Evolutionary conservation across 1,139 yeast genomes (phyloP).

Genomic region (Yamadazyma oceani): DNA sequence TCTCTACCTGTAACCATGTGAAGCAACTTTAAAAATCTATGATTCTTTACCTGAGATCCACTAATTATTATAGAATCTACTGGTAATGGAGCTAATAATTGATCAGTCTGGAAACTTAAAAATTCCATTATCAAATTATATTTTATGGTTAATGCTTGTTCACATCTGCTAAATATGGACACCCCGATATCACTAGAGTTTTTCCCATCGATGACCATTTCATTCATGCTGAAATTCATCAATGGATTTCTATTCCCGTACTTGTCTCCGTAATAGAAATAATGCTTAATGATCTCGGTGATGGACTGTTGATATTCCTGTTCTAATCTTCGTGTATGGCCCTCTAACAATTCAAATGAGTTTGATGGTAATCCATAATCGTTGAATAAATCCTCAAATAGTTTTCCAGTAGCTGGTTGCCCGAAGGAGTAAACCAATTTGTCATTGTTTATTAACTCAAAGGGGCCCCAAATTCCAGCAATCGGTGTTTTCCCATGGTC

Average conservation of each 20-base stretch:
- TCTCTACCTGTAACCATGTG: conserved; percentile 22
- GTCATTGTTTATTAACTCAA: conserved; percentile 23
- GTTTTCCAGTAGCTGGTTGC: conserved; percentile 56
- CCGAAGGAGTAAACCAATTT: conserved; percentile 50
- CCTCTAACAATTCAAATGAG: conserved; percentile 35
- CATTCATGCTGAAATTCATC: conserved; percentile 49
- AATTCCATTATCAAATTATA: conserved; percentile 51
- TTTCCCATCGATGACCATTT: conserved; percentile 47
- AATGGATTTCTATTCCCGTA: conserved; percentile 58
- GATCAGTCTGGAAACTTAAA: conserved; percentile 48
- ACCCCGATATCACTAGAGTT: conserved; percentile 21
- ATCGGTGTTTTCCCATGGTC: conserved; percentile 15
- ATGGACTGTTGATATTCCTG: conserved; percentile 19
- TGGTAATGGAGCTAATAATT: conserved; percentile 26
- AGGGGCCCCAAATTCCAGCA: conserved; percentile 62
- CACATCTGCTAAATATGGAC: conserved; percentile 9
- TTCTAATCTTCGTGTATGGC: conserved; percentile 23
- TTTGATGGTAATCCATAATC: conserved; percentile 20
- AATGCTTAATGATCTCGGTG: conserved; percentile 32
- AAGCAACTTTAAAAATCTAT: conserved; percentile 36
- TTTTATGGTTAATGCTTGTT: conserved; percentile 27
- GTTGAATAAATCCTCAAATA: conserved; percentile 47
- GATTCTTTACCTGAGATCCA: conserved; percentile 55
- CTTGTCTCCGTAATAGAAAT: conserved; percentile 53
- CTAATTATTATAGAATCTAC: conserved; percentile 36